A percentile compares a stretch with the other conserved stretches of the same genome.
Evolutionary conservation across 352 stramenopile genomes (phyloP).

Genomic region (Phytophthora syringae): DNA sequence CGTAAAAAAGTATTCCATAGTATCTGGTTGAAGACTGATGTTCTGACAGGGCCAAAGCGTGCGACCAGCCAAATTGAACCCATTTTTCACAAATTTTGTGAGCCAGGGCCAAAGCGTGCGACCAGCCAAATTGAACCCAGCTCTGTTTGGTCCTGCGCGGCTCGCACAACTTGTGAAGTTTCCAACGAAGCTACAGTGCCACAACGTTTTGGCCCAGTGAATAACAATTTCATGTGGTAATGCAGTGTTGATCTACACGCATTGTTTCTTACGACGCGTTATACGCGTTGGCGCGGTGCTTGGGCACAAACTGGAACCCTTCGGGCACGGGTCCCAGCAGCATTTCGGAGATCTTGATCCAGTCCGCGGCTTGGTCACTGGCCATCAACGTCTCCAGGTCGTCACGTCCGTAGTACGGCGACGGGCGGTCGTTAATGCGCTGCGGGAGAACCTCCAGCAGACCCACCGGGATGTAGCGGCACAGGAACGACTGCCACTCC

Average conservation of each 20-base stretch:
- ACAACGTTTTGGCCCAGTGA: too few species aligned
- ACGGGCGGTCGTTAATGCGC: slow-evolving; percentile 97
- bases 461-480: slow-evolving; percentile 98
- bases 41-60: too few species aligned
- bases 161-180: too few species aligned
- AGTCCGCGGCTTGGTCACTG: slow-evolving; percentile 95
- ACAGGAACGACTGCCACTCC: slow-evolving; percentile 99
- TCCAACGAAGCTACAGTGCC: background rate
- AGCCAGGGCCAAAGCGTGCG: background rate
- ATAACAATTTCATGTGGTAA: too few species aligned
- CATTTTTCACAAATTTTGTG: too few species aligned
- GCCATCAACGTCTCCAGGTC: slow-evolving; percentile 99
- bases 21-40: too few species aligned
- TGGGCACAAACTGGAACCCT: slow-evolving; percentile 95
- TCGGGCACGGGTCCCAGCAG: slow-evolving; percentile 96
- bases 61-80: slow-evolving; percentile 8
- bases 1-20: too few species aligned
- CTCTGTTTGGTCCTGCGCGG: background rate
- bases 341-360: slow-evolving; percentile 99
- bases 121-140: background rate
- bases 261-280: slow-evolving; percentile 19
- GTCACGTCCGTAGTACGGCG: slow-evolving; percentile 92
- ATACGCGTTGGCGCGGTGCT: slow-evolving; percentile 98
- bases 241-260: too few species aligned
- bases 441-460: slow-evolving; percentile 96